Evolutionary conservation across 495 filamentous ascomycete genomes (phyloP).

Genomic region (Sporormia fimetaria): DNA sequence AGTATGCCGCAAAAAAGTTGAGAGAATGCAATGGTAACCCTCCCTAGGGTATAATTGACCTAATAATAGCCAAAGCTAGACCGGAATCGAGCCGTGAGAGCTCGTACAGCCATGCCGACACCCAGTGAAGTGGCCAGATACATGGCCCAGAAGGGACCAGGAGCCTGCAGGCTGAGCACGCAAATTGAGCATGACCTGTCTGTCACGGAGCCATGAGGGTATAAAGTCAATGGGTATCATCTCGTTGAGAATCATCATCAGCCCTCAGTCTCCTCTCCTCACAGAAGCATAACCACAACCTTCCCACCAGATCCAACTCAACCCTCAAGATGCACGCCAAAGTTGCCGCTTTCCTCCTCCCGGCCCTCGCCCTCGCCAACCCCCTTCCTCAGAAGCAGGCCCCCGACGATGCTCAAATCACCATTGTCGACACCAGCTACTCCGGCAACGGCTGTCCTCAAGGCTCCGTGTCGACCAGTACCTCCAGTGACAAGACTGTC

Average conservation of each 20-base stretch:
- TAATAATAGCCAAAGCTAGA: conserved; percentile 15
- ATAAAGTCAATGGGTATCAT: conserved; percentile 8
- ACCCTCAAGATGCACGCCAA: conserved; percentile 37
- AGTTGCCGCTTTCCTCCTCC: conserved; percentile 36
- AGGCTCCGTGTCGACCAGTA: conserved; percentile 19
- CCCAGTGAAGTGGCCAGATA: conserved; percentile 10
- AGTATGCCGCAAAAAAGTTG: conserved; percentile 5
- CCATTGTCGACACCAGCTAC: conserved; percentile 43
- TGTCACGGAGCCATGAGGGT: not conserved
- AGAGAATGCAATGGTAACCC: conserved; percentile 5
- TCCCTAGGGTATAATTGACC: conserved; percentile 7
- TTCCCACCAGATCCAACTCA: not conserved
- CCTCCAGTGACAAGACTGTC: conserved; percentile 20
- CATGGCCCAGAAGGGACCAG: conserved; percentile 5
- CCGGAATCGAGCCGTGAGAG: conserved; percentile 5
- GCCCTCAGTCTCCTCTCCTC: conserved; percentile 5
- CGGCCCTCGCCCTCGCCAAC: conserved; percentile 38
- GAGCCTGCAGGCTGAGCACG: not conserved
- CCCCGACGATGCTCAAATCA: conserved; percentile 36
- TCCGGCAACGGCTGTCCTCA: conserved; percentile 31
- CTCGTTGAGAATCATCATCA: conserved; percentile 16
- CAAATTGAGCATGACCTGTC: conserved; percentile 3
- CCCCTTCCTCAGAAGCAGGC: conserved; percentile 31
- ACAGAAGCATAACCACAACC: not conserved
- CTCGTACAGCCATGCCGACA: conserved; percentile 12